Percentiles rank a stretch among this genome's conserved stretches.
Conservation (phyloP, 208 protist genomes). For the Acanthamoeba castellanii region DNA sequence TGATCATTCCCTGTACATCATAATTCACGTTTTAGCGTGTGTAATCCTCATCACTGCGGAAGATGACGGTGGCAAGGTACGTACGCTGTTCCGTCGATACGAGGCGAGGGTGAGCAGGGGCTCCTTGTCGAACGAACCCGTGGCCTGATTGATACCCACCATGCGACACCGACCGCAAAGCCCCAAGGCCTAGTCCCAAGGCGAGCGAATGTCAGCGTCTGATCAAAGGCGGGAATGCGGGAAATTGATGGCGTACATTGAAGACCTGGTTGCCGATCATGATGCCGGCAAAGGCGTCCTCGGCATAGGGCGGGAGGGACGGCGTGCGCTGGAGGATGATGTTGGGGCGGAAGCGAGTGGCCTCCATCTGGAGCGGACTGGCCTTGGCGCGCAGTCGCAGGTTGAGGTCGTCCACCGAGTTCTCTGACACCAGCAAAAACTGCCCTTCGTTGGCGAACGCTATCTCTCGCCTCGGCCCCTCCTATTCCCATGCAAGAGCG, state of each 20-base stretch:
- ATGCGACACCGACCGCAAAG: conserved; percentile 41
- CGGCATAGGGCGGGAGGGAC: conserved; percentile 9
- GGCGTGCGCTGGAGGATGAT: not conserved
- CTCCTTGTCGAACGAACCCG: conserved; percentile 15
- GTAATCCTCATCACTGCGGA: too few species aligned
- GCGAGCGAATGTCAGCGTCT: not conserved
- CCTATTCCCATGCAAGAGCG: not conserved
- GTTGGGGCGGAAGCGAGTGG: conserved; percentile 47
- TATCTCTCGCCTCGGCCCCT: not conserved
- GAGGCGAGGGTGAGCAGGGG: conserved; percentile 57
- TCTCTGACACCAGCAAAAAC: conserved; percentile 70
- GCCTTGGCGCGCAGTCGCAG: not conserved
- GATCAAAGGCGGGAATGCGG: not conserved
- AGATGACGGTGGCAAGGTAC: not conserved
- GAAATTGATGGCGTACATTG: conserved; percentile 3
- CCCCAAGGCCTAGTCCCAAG: not conserved
- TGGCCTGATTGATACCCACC: conserved; percentile 64
- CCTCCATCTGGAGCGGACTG: not conserved
- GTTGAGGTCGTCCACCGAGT: conserved; percentile 62
- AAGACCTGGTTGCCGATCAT: conserved; percentile 62
- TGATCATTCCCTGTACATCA: conserved; percentile 53
- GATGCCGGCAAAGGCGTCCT: not conserved
- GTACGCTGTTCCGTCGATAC: conserved; percentile 43
- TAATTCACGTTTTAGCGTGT: too few species aligned
- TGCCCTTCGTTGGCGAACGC: conserved; percentile 70